A percentile compares a stretch with the other conserved stretches of the same genome.
phyloP scores from a whole-genome alignment of 768 basidiomycete genomes.

The Mycena galericulata region DNA sequence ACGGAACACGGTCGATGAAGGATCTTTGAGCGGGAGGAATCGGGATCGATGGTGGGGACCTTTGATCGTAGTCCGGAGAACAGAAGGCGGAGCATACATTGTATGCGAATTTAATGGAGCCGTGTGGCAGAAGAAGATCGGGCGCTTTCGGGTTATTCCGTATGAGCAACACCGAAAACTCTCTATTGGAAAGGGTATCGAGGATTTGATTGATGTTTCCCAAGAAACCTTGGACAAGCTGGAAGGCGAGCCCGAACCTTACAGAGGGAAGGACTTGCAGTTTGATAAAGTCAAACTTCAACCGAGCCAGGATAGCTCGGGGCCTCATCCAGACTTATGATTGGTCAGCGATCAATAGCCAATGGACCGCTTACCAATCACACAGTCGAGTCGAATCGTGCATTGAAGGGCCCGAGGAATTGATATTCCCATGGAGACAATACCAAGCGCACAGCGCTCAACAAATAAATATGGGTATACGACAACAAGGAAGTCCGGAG shows the following conservation, averaged over 20 bases:
- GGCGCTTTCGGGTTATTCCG: conserved; percentile 18
- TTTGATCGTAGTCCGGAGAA: conserved; percentile 33
- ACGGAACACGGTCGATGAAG: conserved; percentile 35
- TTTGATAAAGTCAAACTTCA: neutral
- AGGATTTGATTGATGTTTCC: conserved; percentile 5
- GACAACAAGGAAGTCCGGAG: too few species aligned
- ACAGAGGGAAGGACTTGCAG: conserved; percentile 2
- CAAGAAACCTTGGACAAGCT: neutral
- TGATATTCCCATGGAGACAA: neutral
- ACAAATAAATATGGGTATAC: neutral
- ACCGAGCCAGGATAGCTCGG: neutral
- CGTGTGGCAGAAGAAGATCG: conserved; percentile 11
- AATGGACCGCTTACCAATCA: too few species aligned
- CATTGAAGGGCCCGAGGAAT: neutral
- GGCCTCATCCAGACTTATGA: too few species aligned
- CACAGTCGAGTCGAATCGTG: too few species aligned
- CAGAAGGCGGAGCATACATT: conserved; percentile 23
- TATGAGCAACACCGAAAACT: conserved; percentile 5
- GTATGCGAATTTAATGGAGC: conserved; percentile 14
- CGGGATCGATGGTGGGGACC: conserved; percentile 40
- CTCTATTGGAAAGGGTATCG: neutral
- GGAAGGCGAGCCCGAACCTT: neutral
- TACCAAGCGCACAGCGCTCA: neutral
- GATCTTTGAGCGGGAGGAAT: conserved; percentile 33
- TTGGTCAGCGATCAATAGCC: too few species aligned